A percentile compares a stretch with the other conserved stretches of the same genome.
Conservation (phyloP, 306 rosid species). For the Cucumis hystrix region DNA sequence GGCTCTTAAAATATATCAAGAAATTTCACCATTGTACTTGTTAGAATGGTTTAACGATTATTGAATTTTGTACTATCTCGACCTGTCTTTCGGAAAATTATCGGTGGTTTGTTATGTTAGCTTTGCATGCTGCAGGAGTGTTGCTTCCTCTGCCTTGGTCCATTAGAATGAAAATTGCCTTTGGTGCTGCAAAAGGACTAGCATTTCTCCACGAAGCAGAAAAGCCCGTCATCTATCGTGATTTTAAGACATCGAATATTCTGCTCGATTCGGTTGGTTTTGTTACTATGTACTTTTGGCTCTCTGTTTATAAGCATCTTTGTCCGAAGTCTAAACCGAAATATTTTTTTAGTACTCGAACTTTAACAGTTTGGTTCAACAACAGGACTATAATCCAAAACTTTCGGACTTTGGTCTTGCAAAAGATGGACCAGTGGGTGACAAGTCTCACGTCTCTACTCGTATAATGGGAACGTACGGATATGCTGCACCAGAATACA, state of each 20-base stretch:
- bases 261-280: constrained; percentile 44
- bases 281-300: background rate
- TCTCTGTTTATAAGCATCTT: background rate
- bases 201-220: constrained; percentile 97
- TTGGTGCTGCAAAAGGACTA: constrained; percentile 92
- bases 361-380: background rate
- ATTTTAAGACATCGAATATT: constrained; percentile 90
- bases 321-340: background rate
- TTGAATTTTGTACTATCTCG: background rate
- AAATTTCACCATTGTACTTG: background rate
- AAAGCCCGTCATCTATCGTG: constrained; percentile 95
- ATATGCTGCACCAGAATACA: constrained; percentile 96
- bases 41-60: background rate
- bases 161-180: constrained; percentile 90
- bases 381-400: constrained; percentile 91
- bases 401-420: constrained; percentile 97
- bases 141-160: constrained; percentile 96
- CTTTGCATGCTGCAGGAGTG: constrained; percentile 38
- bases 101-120: background rate
- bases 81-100: background rate
- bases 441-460: constrained; percentile 90
- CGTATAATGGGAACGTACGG: constrained; percentile 98
- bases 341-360: background rate
- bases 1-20: background rate
- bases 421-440: constrained; percentile 94